phyloP scores from a whole-genome alignment of 768 basidiomycete genomes.

The Tephrocybe sp. region DNA sequence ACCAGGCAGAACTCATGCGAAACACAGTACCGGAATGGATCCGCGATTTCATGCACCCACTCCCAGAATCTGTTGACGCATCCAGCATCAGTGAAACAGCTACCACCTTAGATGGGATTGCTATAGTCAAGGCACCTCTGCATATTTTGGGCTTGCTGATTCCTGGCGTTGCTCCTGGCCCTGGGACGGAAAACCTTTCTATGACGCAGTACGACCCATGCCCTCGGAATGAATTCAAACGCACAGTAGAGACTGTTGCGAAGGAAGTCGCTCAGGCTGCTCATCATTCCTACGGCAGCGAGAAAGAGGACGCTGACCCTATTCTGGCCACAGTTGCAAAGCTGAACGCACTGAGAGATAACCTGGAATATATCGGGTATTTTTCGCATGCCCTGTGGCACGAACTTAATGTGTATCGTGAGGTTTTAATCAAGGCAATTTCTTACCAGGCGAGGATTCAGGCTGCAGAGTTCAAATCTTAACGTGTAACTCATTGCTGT shows the following conservation, averaged over 20 bases:
- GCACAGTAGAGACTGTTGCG: slow-evolving; percentile 23
- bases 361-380: slow-evolving; percentile 34
- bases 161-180: slow-evolving; percentile 2
- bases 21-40: slow-evolving; percentile 38
- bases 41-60: slow-evolving; percentile 34
- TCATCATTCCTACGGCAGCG: slow-evolving; percentile 5
- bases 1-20: slow-evolving; percentile 37
- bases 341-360: slow-evolving; percentile 33
- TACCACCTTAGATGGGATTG: background rate
- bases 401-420: slow-evolving; percentile 26
- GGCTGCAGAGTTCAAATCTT: background rate
- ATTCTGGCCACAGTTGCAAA: slow-evolving; percentile 22
- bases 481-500: no score
- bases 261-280: slow-evolving; percentile 27
- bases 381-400: slow-evolving; percentile 31
- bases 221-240: slow-evolving; percentile 7
- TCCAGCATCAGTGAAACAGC: slow-evolving; percentile 1
- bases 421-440: slow-evolving; percentile 25
- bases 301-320: slow-evolving; percentile 14
- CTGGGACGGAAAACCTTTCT: background rate
- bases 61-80: slow-evolving; percentile 16
- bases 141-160: slow-evolving; percentile 5
- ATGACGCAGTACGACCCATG: slow-evolving; percentile 1
- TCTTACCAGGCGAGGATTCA: slow-evolving; percentile 17
- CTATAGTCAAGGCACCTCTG: background rate